Conservation (phyloP, 2,329 filamentous ascomycete species). For the Penicillium sp. region DNA sequence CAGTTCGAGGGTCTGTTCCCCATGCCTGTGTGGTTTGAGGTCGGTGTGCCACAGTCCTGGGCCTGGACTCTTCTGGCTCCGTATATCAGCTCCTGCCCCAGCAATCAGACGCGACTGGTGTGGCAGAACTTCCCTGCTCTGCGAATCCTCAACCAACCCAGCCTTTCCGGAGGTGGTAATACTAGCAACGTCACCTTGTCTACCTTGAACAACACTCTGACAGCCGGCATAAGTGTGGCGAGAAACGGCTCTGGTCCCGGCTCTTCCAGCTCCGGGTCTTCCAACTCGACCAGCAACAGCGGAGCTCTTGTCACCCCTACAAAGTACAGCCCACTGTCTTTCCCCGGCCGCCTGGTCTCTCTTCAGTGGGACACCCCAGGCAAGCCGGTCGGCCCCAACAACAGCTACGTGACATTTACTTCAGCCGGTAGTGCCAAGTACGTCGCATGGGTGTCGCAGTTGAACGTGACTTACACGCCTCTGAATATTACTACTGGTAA, state of each 20-base stretch:
- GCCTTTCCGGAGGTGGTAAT: conserved; percentile 42
- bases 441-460: conserved; percentile 71
- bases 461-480: conserved; percentile 66
- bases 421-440: conserved; percentile 56
- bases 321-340: conserved; percentile 65
- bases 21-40: conserved; percentile 77
- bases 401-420: conserved; percentile 67
- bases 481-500: conserved; percentile 49
- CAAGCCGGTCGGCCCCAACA: conserved; percentile 67
- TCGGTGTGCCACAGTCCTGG: conserved; percentile 77
- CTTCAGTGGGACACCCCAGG: conserved; percentile 69
- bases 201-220: conserved; percentile 58
- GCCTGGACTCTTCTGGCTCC: conserved; percentile 76
- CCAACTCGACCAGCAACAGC: conserved; percentile 56
- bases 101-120: conserved; percentile 64
- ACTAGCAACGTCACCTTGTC: conserved; percentile 45
- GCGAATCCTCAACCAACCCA: conserved; percentile 69
- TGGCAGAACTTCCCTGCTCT: conserved; percentile 83
- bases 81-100: conserved; percentile 71
- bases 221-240: conserved; percentile 30
- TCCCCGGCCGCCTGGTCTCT: conserved; percentile 66
- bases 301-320: conserved; percentile 62
- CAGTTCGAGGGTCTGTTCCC: conserved; percentile 75
- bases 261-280: conserved; percentile 58
- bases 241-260: conserved; percentile 41